A percentile compares a stretch with the other conserved stretches of the same genome.
phyloP scores from a whole-genome alignment of 2,329 filamentous ascomycete species.

The Balansia obtecta region DNA sequence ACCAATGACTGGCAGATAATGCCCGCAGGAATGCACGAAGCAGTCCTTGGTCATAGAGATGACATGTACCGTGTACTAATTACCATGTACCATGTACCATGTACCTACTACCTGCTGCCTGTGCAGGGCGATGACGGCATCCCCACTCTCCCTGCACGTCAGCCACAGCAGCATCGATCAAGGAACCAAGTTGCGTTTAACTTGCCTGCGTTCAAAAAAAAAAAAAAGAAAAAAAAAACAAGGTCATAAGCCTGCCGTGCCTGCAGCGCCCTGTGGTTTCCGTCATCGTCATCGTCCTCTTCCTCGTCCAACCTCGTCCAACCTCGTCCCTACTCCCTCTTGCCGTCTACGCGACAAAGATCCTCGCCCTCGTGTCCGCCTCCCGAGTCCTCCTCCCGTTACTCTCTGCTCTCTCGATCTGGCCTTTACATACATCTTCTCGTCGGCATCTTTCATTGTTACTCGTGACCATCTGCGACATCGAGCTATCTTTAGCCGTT shows the following conservation, averaged over 20 bases:
- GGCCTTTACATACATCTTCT: neutral
- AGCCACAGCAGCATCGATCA: neutral
- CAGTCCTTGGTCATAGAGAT: too few species aligned
- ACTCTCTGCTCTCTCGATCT: neutral
- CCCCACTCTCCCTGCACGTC: neutral
- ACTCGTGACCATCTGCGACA: neutral
- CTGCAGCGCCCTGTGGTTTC: neutral
- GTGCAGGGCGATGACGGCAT: neutral
- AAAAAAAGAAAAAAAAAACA: neutral
- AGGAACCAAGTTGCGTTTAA: neutral
- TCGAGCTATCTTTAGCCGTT: neutral
- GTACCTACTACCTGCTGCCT: neutral
- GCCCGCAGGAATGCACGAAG: too few species aligned
- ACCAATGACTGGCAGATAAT: too few species aligned
- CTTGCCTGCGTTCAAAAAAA: neutral
- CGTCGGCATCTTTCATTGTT: neutral
- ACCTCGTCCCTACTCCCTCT: too few species aligned
- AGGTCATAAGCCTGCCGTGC: neutral
- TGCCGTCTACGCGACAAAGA: slow-evolving; percentile 8
- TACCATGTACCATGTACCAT: too few species aligned
- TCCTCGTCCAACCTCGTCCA: neutral
- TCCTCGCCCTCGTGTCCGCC: too few species aligned
- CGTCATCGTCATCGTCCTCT: slow-evolving; percentile 1
- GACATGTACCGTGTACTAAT: too few species aligned
- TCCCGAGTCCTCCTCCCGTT: slow-evolving; percentile 10